Conservation (phyloP, 2,329 filamentous ascomycete species). For the Colletotrichum sansevieriae region DNA sequence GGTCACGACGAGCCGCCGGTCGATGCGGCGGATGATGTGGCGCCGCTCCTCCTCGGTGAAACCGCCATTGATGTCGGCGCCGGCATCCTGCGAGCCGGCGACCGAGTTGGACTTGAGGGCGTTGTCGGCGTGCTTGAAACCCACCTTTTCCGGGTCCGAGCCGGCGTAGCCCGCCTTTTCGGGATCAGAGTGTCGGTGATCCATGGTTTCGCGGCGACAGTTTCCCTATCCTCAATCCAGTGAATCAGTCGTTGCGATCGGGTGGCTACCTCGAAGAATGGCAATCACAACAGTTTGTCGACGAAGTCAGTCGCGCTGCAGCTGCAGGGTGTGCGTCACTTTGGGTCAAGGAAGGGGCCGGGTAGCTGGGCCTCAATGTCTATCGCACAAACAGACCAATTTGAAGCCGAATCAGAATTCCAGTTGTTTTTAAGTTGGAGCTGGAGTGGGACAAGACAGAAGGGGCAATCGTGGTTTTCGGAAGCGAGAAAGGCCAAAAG, state of each 20-base stretch:
- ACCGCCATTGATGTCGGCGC: constrained; percentile 51
- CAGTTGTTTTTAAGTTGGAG: constrained; percentile 15
- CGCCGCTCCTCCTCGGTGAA: constrained; percentile 74
- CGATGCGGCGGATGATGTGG: constrained; percentile 77
- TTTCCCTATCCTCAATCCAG: constrained; percentile 2
- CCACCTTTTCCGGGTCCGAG: constrained; percentile 42
- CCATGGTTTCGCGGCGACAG: constrained; percentile 15
- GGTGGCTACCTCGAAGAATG: not conserved
- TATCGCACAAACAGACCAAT: constrained; percentile 4
- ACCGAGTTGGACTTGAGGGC: constrained; percentile 22
- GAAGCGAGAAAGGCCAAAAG: constrained; percentile 13
- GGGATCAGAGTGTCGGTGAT: constrained; percentile 30
- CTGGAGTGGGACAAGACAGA: not conserved
- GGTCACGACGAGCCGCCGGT: constrained; percentile 72
- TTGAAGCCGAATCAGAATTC: not conserved
- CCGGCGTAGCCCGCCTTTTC: constrained; percentile 42
- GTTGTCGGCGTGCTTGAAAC: constrained; percentile 40
- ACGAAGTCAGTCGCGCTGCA: not conserved
- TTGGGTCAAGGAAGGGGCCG: constrained; percentile 8
- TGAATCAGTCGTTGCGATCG: not conserved
- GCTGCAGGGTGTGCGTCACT: constrained; percentile 31
- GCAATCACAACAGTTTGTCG: not conserved
- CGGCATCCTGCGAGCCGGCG: constrained; percentile 22
- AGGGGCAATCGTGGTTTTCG: constrained; percentile 18
- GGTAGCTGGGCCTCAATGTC: not conserved